Percentiles rank a stretch among this genome's conserved stretches.
These are phyloP conservation scores for Brasilioporus rufonigricans DNA, from an alignment of 768 basidiomycete genomes.

Conservation along the genomic window DNA sequence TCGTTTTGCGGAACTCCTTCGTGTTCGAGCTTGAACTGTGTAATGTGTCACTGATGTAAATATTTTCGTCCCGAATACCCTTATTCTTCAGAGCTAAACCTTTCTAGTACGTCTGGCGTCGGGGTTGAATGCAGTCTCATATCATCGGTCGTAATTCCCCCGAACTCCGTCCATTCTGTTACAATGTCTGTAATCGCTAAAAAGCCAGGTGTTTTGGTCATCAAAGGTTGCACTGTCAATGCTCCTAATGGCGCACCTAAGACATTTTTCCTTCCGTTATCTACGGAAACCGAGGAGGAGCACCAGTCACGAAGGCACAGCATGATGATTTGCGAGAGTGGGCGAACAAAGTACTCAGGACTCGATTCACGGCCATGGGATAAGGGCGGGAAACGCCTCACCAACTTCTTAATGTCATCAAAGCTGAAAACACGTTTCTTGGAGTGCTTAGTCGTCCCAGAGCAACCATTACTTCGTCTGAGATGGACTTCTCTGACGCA, in stretches of 20 bases:
- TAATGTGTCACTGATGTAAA: constrained; percentile 75
- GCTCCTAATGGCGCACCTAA: constrained; percentile 67
- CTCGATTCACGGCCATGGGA: constrained; percentile 69
- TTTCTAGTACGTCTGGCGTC: constrained; percentile 75
- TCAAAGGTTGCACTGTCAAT: constrained; percentile 80
- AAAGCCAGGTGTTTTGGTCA: constrained; percentile 59
- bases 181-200: constrained; percentile 66
- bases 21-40: constrained; percentile 90
- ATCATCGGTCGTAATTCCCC: constrained; percentile 60
- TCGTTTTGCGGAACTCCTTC: constrained; percentile 89
- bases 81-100: constrained; percentile 6
- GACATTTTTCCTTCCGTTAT: constrained; percentile 75
- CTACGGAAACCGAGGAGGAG: constrained; percentile 69
- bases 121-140: constrained; percentile 65
- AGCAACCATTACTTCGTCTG: constrained; percentile 86
- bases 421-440: constrained; percentile 50
- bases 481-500: constrained; percentile 87
- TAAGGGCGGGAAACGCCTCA: constrained; percentile 43
- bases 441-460: constrained; percentile 80
- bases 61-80: constrained; percentile 1
- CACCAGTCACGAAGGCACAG: constrained; percentile 55
- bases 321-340: constrained; percentile 60
- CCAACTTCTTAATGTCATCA: constrained; percentile 25
- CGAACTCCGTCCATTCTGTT: constrained; percentile 71
- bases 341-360: constrained; percentile 71